These are phyloP conservation scores for Bruguiera parviflora DNA, from an alignment of 345 rosid genomes.

Conservation along the genomic window DNA sequence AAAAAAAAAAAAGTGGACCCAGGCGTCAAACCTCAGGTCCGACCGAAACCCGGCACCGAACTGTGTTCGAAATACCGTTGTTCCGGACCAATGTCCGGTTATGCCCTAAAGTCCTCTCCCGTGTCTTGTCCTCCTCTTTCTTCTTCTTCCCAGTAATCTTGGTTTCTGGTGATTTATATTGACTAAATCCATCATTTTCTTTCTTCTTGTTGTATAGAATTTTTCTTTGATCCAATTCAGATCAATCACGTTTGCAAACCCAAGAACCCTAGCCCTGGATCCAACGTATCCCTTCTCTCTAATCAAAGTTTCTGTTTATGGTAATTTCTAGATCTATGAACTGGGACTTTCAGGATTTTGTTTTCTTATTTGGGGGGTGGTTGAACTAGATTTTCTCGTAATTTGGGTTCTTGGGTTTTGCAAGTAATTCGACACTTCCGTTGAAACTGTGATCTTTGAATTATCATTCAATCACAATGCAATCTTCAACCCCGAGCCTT, in stretches of 20 bases:
- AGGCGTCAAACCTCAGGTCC: too few species aligned
- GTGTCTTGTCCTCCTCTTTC: too few species aligned
- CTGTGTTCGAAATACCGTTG: too few species aligned
- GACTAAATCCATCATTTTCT: neutral
- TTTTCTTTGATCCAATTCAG: neutral
- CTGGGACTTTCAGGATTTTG: neutral
- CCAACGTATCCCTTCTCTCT: neutral
- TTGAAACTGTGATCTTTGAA: neutral
- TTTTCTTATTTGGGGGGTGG: neutral
- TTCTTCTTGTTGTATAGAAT: neutral
- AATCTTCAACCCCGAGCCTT: slow-evolving; percentile 28
- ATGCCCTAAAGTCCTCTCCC: too few species aligned
- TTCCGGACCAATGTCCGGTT: too few species aligned
- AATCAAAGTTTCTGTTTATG: neutral
- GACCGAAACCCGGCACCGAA: too few species aligned
- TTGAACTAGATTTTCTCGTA: neutral
- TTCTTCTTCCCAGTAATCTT: too few species aligned
- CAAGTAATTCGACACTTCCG: neutral
- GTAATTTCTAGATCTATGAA: neutral
- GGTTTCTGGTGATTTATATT: too few species aligned
- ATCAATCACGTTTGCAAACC: neutral
- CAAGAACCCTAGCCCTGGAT: neutral
- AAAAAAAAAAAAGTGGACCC: too few species aligned
- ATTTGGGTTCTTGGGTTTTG: too few species aligned
- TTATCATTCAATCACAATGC: slow-evolving; percentile 27